Conservation (phyloP, 2,329 filamentous ascomycete genomes). For the Paraphaeosphaeria sporulosa region DNA sequence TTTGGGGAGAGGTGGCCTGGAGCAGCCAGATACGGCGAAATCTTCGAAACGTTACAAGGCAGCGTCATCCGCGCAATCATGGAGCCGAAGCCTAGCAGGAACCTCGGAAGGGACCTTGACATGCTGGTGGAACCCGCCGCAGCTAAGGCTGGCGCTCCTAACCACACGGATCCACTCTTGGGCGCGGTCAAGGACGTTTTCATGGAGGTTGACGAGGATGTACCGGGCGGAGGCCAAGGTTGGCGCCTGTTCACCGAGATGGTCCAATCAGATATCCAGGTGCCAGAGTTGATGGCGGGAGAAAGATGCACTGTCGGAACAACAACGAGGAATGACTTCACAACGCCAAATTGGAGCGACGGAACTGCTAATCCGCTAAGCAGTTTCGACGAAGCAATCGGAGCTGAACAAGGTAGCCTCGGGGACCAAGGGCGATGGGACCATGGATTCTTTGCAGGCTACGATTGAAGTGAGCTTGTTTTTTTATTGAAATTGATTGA, state of each 20-base stretch:
- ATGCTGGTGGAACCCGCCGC: slow-evolving; percentile 7
- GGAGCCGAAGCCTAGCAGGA: slow-evolving; percentile 18
- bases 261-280: slow-evolving; percentile 27
- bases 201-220: slow-evolving; percentile 39
- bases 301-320: slow-evolving; percentile 20
- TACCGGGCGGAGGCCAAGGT: slow-evolving; percentile 35
- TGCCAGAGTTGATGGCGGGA: slow-evolving; percentile 12
- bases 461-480: slow-evolving; percentile 16
- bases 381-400: slow-evolving; percentile 12
- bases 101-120: slow-evolving; percentile 17
- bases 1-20: slow-evolving; percentile 39
- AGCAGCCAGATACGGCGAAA: slow-evolving; percentile 38
- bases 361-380: slow-evolving; percentile 1
- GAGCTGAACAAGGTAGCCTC: slow-evolving; percentile 15
- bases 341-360: slow-evolving; percentile 12
- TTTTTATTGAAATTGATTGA: not conserved
- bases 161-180: slow-evolving; percentile 21
- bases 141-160: not conserved
- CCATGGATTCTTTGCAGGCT: slow-evolving; percentile 30
- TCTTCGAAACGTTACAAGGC: slow-evolving; percentile 33
- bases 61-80: slow-evolving; percentile 27
- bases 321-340: slow-evolving; percentile 7
- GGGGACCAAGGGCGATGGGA: slow-evolving; percentile 19
- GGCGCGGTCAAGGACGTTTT: slow-evolving; percentile 39
- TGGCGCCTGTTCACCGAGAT: slow-evolving; percentile 40